These are phyloP conservation scores for Acrocalymma vagum DNA, from an alignment of 2,329 filamentous ascomycete species.

Conservation along the genomic window DNA sequence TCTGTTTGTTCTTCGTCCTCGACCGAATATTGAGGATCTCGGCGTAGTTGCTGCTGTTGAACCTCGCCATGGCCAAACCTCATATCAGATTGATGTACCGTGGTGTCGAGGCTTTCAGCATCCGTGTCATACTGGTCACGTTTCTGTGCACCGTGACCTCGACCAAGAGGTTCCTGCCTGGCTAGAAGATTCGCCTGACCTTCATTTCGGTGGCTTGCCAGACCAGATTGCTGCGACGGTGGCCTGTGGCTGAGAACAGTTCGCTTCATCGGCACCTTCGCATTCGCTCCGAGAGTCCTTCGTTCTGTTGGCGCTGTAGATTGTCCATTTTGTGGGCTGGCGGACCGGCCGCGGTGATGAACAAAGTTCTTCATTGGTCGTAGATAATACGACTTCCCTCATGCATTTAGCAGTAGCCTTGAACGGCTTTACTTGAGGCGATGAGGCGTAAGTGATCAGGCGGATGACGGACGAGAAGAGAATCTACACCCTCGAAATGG, in stretches of 20 bases:
- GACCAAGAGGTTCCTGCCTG: conserved; percentile 20
- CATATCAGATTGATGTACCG: conserved; percentile 30
- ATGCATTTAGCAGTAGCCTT: too few relatives aligned
- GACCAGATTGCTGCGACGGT: conserved; percentile 8
- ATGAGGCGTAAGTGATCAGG: conserved; percentile 14
- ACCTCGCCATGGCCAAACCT: conserved; percentile 26
- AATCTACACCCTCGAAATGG: conserved; percentile 29
- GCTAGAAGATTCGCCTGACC: not conserved
- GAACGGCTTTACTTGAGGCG: too few relatives aligned
- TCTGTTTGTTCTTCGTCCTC: conserved; percentile 18
- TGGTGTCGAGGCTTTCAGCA: conserved; percentile 46
- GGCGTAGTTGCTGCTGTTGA: conserved; percentile 7
- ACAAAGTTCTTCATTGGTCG: conserved; percentile 31
- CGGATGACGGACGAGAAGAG: conserved; percentile 16
- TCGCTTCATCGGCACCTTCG: conserved; percentile 24
- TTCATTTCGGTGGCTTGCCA: conserved; percentile 3
- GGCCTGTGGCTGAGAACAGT: conserved; percentile 18
- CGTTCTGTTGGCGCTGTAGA: conserved; percentile 20
- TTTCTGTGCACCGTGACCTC: conserved; percentile 19
- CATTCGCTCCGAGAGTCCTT: conserved; percentile 28
- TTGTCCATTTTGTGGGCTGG: conserved; percentile 24
- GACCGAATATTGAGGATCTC: conserved; percentile 14
- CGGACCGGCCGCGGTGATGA: conserved; percentile 16
- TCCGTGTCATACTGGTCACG: conserved; percentile 47
- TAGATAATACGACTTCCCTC: too few relatives aligned